Conservation (phyloP, 768 basidiomycete genomes). For the Russula sp. region DNA sequence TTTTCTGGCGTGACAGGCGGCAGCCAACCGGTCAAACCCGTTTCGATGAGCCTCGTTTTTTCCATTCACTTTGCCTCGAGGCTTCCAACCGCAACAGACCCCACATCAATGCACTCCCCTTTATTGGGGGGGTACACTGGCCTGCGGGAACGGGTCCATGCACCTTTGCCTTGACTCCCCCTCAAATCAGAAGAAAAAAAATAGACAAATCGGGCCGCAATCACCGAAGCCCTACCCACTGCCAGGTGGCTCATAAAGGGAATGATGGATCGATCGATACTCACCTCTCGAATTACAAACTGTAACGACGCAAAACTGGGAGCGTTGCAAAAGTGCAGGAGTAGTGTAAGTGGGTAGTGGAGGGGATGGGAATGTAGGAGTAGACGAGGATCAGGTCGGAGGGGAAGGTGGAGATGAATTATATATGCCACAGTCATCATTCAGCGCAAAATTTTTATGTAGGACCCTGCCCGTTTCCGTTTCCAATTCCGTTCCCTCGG, state of each 20-base stretch:
- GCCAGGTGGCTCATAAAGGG: constrained; percentile 21
- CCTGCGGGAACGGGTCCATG: neutral
- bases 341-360: neutral
- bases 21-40: constrained; percentile 16
- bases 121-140: neutral
- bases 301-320: neutral
- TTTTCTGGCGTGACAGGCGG: constrained; percentile 23
- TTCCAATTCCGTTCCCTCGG: constrained; percentile 9
- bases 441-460: constrained; percentile 1
- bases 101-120: constrained; percentile 1
- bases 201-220: constrained; percentile 25
- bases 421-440: constrained; percentile 24
- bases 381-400: constrained; percentile 24
- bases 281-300: constrained; percentile 10
- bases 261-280: constrained; percentile 18
- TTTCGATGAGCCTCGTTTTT: constrained; percentile 23
- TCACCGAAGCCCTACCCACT: constrained; percentile 19
- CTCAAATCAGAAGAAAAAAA: constrained; percentile 13
- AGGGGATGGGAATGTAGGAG: neutral
- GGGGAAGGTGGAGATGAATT: constrained; percentile 14
- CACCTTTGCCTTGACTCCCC: constrained; percentile 15
- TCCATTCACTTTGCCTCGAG: constrained; percentile 20
- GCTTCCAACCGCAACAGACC: neutral
- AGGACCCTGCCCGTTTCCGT: constrained; percentile 12
- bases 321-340: neutral